A percentile compares a stretch with the other conserved stretches of the same genome.
phyloP scores from a whole-genome alignment of 1,284 basidiomycete genomes.

The Ceratobasidium papillatum region DNA sequence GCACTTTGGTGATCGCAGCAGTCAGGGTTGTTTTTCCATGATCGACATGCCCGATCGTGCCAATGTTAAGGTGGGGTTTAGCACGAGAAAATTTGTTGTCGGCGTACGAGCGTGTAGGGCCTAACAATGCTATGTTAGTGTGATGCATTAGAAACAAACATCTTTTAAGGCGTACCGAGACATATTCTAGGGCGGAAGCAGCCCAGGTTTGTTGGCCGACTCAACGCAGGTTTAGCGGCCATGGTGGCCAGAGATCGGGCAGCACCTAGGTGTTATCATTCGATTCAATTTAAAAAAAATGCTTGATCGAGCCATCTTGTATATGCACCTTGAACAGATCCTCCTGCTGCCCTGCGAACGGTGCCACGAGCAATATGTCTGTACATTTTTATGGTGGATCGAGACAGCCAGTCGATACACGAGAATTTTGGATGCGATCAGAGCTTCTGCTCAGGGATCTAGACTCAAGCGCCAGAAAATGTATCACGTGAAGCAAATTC shows the following conservation, averaged over 20 bases:
- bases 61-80: conserved; percentile 98
- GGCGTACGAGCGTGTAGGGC: conserved; percentile 70
- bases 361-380: conserved; percentile 31
- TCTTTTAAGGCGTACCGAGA: conserved; percentile 10
- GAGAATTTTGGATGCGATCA: conserved; percentile 35
- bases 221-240: conserved; percentile 22
- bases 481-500: conserved; percentile 21
- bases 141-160: too few relatives aligned
- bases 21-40: conserved; percentile 98
- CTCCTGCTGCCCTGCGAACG: conserved; percentile 14
- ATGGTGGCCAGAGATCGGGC: conserved; percentile 36
- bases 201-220: conserved; percentile 1
- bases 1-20: conserved; percentile 97
- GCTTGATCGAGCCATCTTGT: neutral
- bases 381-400: conserved; percentile 33
- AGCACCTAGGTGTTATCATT: conserved; percentile 8
- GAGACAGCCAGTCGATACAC: conserved; percentile 6
- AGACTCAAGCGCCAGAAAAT: neutral
- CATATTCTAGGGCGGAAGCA: neutral
- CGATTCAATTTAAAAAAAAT: neutral
- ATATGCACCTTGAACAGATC: conserved; percentile 13
- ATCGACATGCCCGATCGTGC: conserved; percentile 93
- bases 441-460: conserved; percentile 24
- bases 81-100: conserved; percentile 84
- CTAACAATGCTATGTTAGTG: conserved; percentile 47